phyloP scores from a whole-genome alignment of 768 basidiomycete genomes.

The Suillus variegatus region DNA sequence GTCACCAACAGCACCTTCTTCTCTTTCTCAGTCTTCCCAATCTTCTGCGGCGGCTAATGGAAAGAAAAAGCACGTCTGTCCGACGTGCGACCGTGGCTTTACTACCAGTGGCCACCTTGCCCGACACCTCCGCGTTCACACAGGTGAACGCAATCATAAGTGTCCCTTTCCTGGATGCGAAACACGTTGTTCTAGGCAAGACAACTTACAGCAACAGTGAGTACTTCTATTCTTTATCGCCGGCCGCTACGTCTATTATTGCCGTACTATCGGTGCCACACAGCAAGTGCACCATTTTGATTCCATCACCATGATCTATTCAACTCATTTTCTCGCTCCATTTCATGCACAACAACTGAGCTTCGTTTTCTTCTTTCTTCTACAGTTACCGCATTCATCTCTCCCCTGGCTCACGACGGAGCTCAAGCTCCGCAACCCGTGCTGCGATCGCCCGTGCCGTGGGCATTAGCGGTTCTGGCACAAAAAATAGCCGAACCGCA shows the following conservation, averaged over 20 bases:
- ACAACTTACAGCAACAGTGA: conserved; percentile 65
- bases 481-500: conserved; percentile 27
- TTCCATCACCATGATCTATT: conserved; percentile 12
- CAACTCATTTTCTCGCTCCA: conserved; percentile 9
- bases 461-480: conserved; percentile 20
- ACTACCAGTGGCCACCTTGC: conserved; percentile 90
- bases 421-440: conserved; percentile 54
- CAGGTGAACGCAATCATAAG: conserved; percentile 89
- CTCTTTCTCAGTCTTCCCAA: conserved; percentile 11
- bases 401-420: conserved; percentile 75
- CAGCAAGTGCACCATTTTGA: conserved; percentile 1
- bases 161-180: conserved; percentile 97
- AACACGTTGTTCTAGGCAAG: conserved; percentile 86
- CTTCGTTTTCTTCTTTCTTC: conserved; percentile 15
- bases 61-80: conserved; percentile 59
- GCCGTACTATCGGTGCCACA: conserved; percentile 8
- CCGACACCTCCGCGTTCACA: conserved; percentile 86
- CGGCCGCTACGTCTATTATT: conserved; percentile 1
- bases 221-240: conserved; percentile 11
- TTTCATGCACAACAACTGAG: conserved; percentile 10
- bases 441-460: conserved; percentile 53
- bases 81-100: conserved; percentile 74
- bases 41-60: conserved; percentile 4
- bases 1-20: conserved; percentile 13
- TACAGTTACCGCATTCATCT: conserved; percentile 78